Conservation (phyloP, 345 rosid genomes). For the Corchorus olitorius region DNA sequence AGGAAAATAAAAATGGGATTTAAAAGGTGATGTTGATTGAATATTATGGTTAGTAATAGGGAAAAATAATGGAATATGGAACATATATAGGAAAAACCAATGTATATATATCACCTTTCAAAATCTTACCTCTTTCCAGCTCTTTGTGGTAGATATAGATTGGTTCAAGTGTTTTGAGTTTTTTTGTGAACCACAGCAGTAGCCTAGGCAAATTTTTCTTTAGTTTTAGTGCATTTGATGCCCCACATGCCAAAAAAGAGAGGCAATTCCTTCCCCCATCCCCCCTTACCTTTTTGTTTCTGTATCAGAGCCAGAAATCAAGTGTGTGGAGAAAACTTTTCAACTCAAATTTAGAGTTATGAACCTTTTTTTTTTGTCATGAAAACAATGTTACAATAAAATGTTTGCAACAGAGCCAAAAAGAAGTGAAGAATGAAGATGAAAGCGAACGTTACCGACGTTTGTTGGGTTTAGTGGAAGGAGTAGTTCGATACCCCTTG, state of each 20-base stretch:
- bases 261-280: background rate
- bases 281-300: background rate
- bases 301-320: background rate
- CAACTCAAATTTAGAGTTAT: background rate
- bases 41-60: background rate
- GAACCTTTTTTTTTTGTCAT: conserved; percentile 11
- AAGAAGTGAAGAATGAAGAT: background rate
- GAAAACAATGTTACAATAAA: background rate
- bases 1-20: background rate
- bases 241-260: conserved; percentile 34
- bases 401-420: background rate
- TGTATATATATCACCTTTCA: background rate
- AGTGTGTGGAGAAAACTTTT: background rate
- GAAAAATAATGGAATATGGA: conserved; percentile 27
- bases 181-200: conserved; percentile 28
- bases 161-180: conserved; percentile 7
- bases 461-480: no score
- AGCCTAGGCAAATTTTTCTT: background rate
- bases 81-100: conserved; percentile 25
- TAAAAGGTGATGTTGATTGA: conserved; percentile 42
- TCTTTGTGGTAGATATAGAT: conserved; percentile 19
- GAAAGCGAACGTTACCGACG: no score
- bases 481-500: no score
- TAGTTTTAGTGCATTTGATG: conserved; percentile 30
- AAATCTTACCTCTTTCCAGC: background rate